Evolutionary conservation across 352 stramenopile genomes (phyloP), one percentile per base, ranked within the genome.

Genomic region (Aphanomyces astaci): DNA sequence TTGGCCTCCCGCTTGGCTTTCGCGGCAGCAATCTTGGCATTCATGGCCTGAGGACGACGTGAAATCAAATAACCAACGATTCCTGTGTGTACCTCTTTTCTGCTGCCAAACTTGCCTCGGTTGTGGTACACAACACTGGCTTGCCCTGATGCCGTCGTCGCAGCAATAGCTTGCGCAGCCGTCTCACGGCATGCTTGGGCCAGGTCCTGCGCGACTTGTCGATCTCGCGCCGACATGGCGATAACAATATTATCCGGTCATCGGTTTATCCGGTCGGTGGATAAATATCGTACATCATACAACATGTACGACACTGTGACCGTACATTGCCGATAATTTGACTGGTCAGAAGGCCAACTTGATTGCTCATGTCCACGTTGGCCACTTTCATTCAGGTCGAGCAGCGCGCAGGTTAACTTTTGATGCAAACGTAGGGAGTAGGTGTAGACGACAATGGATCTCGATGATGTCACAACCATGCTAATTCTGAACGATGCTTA

Each of bases 111-210:
- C 65, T 94, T 92, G 74, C 79, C 77, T 65, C 91, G 91, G 64
- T 92, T 94, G 78, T 90, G 83, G 71, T 94, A 84, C 62, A 94
- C 79, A 39, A 76, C 81, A 54, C 76, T 79, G 0, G 86, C 86
- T 65, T 94, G 83, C 2, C 86, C 86, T 4, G 78, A 87, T 27
- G 73, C 78, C 0, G 72, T 87, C 15, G 86, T 92, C 11, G 86
- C 86, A 9, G 76, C 80, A 55, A 94, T 88, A 40, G 86, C 86
- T 71, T 94, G 83, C n/a, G 66, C 73, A 31, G 86, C 86, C 2
- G 86, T 90, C 74, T 94, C 86, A 74, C 90, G 83, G 59, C 86
- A 94, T 39, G 86, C 86, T 67, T 84, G 72, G 73, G 91, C 90
- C 22, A 94, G 81, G 56, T 78, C 75, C 69, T 84, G 74, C 49